Percentiles rank a stretch among this genome's conserved stretches.
phyloP scores from a whole-genome alignment of 805 yeast genomes.

The Metschnikowia aberdeeniae region DNA sequence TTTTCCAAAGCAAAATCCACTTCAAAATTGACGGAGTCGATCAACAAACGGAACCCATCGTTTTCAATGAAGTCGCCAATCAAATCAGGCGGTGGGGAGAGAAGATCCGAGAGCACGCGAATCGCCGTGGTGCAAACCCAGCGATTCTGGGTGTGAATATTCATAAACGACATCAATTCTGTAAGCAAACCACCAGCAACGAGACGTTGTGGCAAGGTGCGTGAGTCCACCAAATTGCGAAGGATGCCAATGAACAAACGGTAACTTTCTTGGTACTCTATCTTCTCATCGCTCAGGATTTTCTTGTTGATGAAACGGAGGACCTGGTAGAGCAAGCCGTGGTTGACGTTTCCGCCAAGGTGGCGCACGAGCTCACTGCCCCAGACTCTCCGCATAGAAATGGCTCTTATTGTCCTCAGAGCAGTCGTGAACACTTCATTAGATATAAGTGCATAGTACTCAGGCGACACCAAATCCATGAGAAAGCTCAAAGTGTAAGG shows the following conservation, averaged over 20 bases:
- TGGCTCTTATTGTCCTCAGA: conserved; percentile 61
- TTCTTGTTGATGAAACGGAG: conserved; percentile 58
- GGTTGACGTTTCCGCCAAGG: conserved; percentile 81
- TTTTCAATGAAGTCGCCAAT: conserved; percentile 60
- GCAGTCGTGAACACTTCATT: conserved; percentile 55
- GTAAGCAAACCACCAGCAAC: conserved; percentile 74
- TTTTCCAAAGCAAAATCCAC: conserved; percentile 58
- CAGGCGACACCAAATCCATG: conserved; percentile 71
- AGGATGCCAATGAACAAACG: conserved; percentile 57
- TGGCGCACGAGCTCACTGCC: conserved; percentile 74
- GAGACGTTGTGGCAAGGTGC: conserved; percentile 51
- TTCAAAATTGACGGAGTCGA: conserved; percentile 59
- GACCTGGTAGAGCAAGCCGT: conserved; percentile 74
- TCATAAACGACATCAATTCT: conserved; percentile 58
- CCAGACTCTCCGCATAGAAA: conserved; percentile 64
- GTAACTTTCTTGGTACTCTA: conserved; percentile 39
- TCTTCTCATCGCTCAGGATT: conserved; percentile 37
- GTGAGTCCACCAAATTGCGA: conserved; percentile 56
- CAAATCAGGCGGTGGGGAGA: conserved; percentile 43
- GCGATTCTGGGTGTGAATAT: conserved; percentile 46
- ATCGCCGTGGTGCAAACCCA: conserved; percentile 62
- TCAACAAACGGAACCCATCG: conserved; percentile 62
- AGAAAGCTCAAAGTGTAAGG: conserved; percentile 64
- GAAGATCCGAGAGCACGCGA: conserved; percentile 49
- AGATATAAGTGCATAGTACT: conserved; percentile 44